Base-by-base conservation (phyloP, 306 rosid genomes). In the Fragaria nilgerrensis region DNA sequence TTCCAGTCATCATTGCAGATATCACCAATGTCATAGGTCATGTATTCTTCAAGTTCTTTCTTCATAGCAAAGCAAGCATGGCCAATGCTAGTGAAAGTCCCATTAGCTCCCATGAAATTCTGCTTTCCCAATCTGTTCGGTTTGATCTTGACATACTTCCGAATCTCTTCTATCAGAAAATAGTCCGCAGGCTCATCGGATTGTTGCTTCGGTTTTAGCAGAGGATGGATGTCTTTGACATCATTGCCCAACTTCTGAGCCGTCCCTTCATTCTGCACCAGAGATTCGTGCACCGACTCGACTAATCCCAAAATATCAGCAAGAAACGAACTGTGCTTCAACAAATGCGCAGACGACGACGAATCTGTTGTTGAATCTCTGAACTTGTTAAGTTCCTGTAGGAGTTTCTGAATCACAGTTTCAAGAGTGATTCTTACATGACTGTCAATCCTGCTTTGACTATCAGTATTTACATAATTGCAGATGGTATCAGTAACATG, bases 51-150 rank as follows among this genome's bases (percentile, higher is more conserved):
- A 4, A 92, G 89, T 37, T 88, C 92, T 67, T 75, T 82, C 85
- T 81, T 88, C 88, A 87, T 83, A 20, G 88, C 79, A 73, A 92
- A 92, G 79, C 97, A 89, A 36, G 88, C 90, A 36, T 89, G 97
- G 34, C 93, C 93, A 16, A 90, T 90, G 87, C 97, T 90, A 22
- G 96, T 86, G 84, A 88, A 90, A 72, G 91, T 88, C 37, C 91
- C 95, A 80, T 92, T 92, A 13, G 92, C 91, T 43, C 96, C 97
- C 96, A 92, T 90, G 70, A 92, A 92, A 43, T 92, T 92, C 72
- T 88, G 96, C 77, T 92, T 92, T 8, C 84, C 81, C 59, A 92
- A 74, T 79, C 90, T 84, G 55, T 92, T 92, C 12, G 96, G 92
- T 72, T 86, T 92, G 87, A 84, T 83, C 80, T 61, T 87, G 47